These are phyloP conservation scores for Fagus sylvatica DNA, from an alignment of 306 rosid genomes.

Conservation along the genomic window DNA sequence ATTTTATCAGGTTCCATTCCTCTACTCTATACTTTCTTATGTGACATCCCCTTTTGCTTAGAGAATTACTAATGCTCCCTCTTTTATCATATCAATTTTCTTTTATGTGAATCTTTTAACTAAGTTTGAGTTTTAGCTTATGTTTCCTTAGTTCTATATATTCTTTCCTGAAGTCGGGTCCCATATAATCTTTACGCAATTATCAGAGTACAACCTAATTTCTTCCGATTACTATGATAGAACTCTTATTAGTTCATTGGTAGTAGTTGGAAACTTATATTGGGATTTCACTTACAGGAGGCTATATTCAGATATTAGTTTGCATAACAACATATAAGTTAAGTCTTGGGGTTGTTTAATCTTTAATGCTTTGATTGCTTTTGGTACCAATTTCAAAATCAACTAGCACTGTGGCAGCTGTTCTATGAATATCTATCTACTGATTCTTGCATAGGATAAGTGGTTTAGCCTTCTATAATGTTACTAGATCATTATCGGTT, in stretches of 20 bases:
- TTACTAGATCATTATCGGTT: neutral
- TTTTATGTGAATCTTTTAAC: neutral
- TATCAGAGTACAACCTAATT: neutral
- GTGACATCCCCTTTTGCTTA: neutral
- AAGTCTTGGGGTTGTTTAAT: neutral
- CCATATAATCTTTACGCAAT: neutral
- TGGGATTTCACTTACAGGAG: neutral
- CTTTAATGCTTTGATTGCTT: neutral
- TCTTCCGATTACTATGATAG: neutral
- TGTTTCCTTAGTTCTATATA: neutral
- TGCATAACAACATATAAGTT: too few relatives aligned
- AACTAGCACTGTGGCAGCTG: neutral
- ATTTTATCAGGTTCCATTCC: neutral
- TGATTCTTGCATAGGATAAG: slow-evolving; percentile 4
- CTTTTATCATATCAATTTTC: neutral
- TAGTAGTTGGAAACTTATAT: neutral
- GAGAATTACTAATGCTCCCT: neutral
- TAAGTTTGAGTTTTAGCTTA: neutral
- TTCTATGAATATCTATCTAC: neutral
- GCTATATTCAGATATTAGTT: neutral
- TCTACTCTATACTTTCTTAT: neutral
- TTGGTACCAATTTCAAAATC: neutral
- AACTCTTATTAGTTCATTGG: neutral
- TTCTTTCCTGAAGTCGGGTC: neutral
- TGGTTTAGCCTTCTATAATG: neutral